Conservation (phyloP, 257 asterid species). For the Datura wrightii region DNA sequence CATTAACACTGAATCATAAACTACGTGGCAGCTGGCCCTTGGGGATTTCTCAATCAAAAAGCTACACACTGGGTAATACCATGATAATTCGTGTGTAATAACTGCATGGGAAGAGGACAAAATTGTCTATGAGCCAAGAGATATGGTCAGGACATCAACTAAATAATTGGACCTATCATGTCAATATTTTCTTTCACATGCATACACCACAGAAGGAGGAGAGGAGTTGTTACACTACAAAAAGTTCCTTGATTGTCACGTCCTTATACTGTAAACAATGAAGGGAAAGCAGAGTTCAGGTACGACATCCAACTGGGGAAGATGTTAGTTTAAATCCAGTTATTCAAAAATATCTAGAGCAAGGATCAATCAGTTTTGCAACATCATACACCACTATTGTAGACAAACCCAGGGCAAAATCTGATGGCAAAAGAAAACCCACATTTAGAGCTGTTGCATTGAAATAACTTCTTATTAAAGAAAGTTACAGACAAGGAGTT, state of each 20-base stretch:
- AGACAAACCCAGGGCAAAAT: background rate
- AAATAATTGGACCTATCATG: background rate
- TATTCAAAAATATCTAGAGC: background rate
- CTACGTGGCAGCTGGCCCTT: background rate
- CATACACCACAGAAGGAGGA: background rate
- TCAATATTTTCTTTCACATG: background rate
- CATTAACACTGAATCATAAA: background rate
- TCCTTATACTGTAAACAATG: background rate
- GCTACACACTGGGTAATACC: background rate
- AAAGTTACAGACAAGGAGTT: background rate
- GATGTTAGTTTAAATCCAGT: background rate
- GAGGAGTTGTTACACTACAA: background rate
- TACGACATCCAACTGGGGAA: background rate
- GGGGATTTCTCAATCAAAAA: background rate
- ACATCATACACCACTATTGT: slow-evolving; percentile 10
- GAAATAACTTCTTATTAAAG: background rate
- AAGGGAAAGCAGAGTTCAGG: background rate
- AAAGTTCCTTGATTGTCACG: background rate
- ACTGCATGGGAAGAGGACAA: background rate
- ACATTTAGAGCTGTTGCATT: slow-evolving; percentile 3
- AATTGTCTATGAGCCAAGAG: background rate
- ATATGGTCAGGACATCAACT: background rate
- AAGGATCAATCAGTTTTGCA: background rate
- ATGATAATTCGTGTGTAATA: background rate
- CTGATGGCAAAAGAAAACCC: background rate